Conservation (phyloP, 768 basidiomycete genomes). For the Hypsizygus marmoreus region DNA sequence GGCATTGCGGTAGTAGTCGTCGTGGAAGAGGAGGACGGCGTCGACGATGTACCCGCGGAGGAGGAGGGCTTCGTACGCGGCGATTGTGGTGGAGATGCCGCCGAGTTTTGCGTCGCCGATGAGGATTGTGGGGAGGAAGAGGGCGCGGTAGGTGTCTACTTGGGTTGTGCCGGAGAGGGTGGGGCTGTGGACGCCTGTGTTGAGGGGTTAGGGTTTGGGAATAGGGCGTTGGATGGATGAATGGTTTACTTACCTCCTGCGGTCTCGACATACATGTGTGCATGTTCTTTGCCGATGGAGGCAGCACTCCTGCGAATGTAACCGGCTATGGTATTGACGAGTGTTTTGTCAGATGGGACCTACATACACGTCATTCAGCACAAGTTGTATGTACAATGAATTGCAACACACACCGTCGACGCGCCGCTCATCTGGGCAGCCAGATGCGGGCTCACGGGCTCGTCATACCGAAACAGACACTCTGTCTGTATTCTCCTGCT, state of each 20-base stretch:
- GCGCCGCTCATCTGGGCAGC: constrained; percentile 60
- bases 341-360: constrained; percentile 66
- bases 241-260: constrained; percentile 89
- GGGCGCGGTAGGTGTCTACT: constrained; percentile 79
- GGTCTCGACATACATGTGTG: constrained; percentile 87
- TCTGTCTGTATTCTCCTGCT: constrained; percentile 51
- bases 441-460: constrained; percentile 93
- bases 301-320: constrained; percentile 61
- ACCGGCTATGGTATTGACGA: constrained; percentile 63
- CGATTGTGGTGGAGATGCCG: constrained; percentile 89
- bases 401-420: constrained; percentile 29
- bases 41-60: constrained; percentile 92
- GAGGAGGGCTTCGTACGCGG: constrained; percentile 88
- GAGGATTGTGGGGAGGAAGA: constrained; percentile 86
- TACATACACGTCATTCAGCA: constrained; percentile 11
- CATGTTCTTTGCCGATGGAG: constrained; percentile 20
- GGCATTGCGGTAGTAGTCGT: constrained; percentile 85
- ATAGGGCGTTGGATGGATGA: not conserved
- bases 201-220: not conserved
- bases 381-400: not conserved
- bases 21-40: constrained; percentile 79
- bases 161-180: constrained; percentile 82
- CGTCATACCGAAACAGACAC: constrained; percentile 82
- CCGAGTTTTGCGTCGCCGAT: constrained; percentile 89
- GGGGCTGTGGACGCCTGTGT: constrained; percentile 87